phyloP scores from a whole-genome alignment of 306 rosid genomes.

The Dryas drummondii region DNA sequence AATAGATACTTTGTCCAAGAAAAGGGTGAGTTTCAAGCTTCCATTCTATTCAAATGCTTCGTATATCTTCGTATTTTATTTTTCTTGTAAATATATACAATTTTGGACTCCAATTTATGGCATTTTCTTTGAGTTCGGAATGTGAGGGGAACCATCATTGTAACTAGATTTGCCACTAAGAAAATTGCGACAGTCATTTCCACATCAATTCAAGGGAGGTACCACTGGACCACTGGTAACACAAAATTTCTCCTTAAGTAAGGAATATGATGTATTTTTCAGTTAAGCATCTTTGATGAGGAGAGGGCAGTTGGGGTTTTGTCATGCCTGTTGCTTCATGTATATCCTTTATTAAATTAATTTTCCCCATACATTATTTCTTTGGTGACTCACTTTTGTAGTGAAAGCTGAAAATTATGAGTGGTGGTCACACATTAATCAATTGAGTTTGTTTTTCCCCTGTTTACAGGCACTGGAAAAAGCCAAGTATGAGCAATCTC shows the following conservation, averaged over 20 bases:
- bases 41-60: conserved; percentile 16
- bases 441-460: conserved; percentile 4
- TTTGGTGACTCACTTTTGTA: not conserved
- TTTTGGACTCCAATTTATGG: not conserved
- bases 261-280: not conserved
- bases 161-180: not conserved
- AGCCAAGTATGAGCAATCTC: conserved; percentile 88
- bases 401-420: not conserved
- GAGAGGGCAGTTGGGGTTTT: not conserved
- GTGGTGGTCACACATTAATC: not conserved
- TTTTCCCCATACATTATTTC: not conserved
- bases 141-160: not conserved
- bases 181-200: no score
- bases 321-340: not conserved
- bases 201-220: no score
- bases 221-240: not conserved
- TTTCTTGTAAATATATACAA: not conserved
- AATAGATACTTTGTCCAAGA: conserved; percentile 78
- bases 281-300: not conserved
- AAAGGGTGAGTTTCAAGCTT: conserved; percentile 57
- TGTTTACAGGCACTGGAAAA: conserved; percentile 80
- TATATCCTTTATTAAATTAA: not conserved
- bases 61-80: not conserved
- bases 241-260: not conserved
- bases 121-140: conserved; percentile 9